phyloP scores from a whole-genome alignment of 345 rosid genomes.

The Cardamine resedifolia region DNA sequence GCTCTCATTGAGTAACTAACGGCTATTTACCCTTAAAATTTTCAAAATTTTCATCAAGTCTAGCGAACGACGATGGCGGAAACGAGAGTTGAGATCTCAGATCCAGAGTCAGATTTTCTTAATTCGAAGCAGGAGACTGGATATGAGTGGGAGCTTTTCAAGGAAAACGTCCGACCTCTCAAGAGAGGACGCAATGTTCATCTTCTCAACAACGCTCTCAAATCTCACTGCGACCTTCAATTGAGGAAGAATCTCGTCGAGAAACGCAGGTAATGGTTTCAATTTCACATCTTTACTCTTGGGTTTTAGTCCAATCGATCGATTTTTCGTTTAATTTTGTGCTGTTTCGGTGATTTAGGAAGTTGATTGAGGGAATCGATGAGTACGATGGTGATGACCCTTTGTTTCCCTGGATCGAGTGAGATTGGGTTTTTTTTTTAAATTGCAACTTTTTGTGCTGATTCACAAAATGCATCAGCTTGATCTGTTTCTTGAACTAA shows the following conservation, averaged over 20 bases:
- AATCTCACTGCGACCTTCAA: slow-evolving; percentile 52
- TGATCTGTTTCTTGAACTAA: slow-evolving; percentile 1
- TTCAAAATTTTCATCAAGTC: slow-evolving; percentile 2
- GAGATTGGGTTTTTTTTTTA: slow-evolving; percentile 13
- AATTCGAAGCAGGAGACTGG: slow-evolving; percentile 67
- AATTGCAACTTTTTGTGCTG: not conserved
- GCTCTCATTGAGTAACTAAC: slow-evolving; percentile 18
- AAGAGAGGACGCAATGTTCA: slow-evolving; percentile 83
- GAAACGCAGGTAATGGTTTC: slow-evolving; percentile 53
- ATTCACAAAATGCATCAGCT: not conserved
- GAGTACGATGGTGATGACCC: slow-evolving; percentile 84
- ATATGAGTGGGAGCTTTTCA: slow-evolving; percentile 86
- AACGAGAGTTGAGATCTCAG: slow-evolving; percentile 41
- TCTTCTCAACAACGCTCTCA: slow-evolving; percentile 70
- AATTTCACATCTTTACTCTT: not conserved
- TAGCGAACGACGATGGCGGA: slow-evolving; percentile 37
- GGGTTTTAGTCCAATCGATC: not conserved
- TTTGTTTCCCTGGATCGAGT: slow-evolving; percentile 84
- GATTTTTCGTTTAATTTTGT: not conserved
- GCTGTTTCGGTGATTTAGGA: slow-evolving; percentile 42
- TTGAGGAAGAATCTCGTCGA: slow-evolving; percentile 59
- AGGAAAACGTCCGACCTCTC: slow-evolving; percentile 83
- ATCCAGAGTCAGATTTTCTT: slow-evolving; percentile 78
- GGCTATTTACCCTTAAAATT: slow-evolving; percentile 31
- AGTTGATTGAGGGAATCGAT: slow-evolving; percentile 66